Evolutionary conservation across 202 grass and related monocot species (phyloP).

Genomic region (Panicum virgatum): DNA sequence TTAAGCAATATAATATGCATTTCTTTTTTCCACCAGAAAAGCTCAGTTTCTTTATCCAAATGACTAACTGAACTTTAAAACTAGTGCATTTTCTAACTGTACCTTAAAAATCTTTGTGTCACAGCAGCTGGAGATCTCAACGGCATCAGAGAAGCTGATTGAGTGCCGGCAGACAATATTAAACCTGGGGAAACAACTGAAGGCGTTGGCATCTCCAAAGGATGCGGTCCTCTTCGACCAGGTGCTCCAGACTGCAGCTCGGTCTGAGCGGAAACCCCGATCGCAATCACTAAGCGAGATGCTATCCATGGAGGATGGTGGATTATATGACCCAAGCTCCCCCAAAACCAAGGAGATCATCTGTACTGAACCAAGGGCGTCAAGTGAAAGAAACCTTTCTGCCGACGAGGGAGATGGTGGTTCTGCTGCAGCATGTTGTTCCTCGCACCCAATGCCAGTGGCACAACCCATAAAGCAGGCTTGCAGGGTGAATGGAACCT

Average conservation of each 20-base stretch:
- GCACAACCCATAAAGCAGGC: neutral
- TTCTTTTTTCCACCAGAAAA: neutral
- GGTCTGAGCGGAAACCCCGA: conserved; percentile 31
- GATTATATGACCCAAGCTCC: conserved; percentile 31
- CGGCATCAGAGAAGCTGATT: conserved; percentile 73
- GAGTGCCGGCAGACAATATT: conserved; percentile 87
- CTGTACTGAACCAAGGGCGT: conserved; percentile 34
- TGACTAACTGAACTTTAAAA: neutral
- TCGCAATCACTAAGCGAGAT: conserved; percentile 66
- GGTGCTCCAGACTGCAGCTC: conserved; percentile 28
- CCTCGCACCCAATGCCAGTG: conserved; percentile 34
- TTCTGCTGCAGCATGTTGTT: neutral
- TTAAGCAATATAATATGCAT: neutral
- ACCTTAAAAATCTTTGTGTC: neutral
- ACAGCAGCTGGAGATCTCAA: conserved; percentile 62
- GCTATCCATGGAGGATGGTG: conserved; percentile 47
- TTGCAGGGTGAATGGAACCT: neutral
- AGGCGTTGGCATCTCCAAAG: conserved; percentile 76
- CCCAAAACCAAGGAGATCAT: conserved; percentile 68
- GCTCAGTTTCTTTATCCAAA: neutral
- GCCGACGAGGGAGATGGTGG: neutral
- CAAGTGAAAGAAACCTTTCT: conserved; percentile 16
- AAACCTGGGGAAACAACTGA: conserved; percentile 82
- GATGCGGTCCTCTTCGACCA: conserved; percentile 56
- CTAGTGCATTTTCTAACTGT: neutral